A percentile compares a stretch with the other conserved stretches of the same genome.
These are phyloP conservation scores for Solanum chiquidenum DNA, from an alignment of 257 asterid species.

Conservation along the genomic window DNA sequence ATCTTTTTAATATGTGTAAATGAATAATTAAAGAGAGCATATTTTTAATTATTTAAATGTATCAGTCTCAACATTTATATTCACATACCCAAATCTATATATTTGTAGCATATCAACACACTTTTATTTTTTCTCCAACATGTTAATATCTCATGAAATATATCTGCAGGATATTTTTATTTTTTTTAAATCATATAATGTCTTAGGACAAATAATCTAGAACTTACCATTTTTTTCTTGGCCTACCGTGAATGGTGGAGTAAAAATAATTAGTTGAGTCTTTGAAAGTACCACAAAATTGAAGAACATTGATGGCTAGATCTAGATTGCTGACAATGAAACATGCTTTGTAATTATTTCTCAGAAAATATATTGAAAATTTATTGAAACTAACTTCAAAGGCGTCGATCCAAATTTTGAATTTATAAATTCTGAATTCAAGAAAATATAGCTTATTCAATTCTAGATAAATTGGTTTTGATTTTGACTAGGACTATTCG, in stretches of 20 bases:
- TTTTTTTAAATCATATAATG: not conserved
- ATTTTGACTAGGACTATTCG: not conserved
- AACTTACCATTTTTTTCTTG: not conserved
- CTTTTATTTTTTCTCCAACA: not conserved
- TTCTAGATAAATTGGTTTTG: no score
- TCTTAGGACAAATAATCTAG: not conserved
- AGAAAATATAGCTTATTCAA: no score
- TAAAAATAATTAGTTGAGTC: not conserved
- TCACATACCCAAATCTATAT: not conserved
- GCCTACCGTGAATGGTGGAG: not conserved
- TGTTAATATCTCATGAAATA: not conserved
- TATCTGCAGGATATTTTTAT: not conserved
- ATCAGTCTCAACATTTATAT: not conserved
- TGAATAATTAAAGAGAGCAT: no score
- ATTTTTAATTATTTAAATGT: no score
- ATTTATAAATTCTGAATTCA: not conserved
- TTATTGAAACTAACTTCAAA: not conserved
- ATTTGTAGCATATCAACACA: not conserved
- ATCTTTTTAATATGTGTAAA: no score
- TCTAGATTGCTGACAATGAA: not conserved
- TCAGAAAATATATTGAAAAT: not conserved
- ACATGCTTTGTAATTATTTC: not conserved
- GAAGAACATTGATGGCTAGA: not conserved
- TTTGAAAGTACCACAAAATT: not conserved
- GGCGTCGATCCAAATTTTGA: not conserved